Evolutionary conservation across 108 stramenopile genomes (phyloP).

Genomic region (Cyclostephanos tholiformis): DNA sequence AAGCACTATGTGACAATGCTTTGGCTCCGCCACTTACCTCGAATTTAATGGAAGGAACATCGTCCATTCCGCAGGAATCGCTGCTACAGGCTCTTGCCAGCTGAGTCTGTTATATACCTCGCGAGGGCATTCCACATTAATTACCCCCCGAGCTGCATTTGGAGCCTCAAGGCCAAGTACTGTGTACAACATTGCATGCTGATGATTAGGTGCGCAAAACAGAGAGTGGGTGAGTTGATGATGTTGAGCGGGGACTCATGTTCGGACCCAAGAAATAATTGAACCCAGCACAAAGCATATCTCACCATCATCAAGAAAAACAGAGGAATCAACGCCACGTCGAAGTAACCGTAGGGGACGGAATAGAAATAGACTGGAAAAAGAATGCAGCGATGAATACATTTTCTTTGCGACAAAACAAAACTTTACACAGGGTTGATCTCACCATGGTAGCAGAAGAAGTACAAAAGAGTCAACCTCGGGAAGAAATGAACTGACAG

Average conservation of each 20-base stretch:
- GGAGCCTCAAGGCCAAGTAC: constrained; percentile 64
- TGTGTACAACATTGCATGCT: constrained; percentile 60
- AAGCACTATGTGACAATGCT: not conserved
- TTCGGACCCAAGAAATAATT: too few species aligned
- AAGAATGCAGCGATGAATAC: not conserved
- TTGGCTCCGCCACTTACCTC: not conserved
- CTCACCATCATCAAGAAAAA: constrained; percentile 44
- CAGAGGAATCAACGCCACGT: constrained; percentile 54
- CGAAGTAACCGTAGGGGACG: constrained; percentile 66
- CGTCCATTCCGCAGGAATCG: constrained; percentile 63
- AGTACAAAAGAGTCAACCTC: constrained; percentile 53
- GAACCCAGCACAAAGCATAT: not conserved
- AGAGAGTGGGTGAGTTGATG: not conserved
- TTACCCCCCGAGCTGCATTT: constrained; percentile 51
- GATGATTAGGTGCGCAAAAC: not conserved
- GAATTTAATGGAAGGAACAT: constrained; percentile 68
- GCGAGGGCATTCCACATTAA: constrained; percentile 60
- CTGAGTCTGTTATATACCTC: constrained; percentile 66
- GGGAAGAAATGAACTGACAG: constrained; percentile 64
- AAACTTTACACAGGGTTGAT: not conserved
- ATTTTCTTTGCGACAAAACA: not conserved
- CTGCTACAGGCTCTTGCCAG: constrained; percentile 65
- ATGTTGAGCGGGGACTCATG: not conserved
- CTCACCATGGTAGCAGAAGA: constrained; percentile 54
- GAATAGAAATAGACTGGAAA: constrained; percentile 60